These are phyloP conservation scores for Gymnopilus dilepis DNA, from an alignment of 768 basidiomycete genomes.

Conservation along the genomic window DNA sequence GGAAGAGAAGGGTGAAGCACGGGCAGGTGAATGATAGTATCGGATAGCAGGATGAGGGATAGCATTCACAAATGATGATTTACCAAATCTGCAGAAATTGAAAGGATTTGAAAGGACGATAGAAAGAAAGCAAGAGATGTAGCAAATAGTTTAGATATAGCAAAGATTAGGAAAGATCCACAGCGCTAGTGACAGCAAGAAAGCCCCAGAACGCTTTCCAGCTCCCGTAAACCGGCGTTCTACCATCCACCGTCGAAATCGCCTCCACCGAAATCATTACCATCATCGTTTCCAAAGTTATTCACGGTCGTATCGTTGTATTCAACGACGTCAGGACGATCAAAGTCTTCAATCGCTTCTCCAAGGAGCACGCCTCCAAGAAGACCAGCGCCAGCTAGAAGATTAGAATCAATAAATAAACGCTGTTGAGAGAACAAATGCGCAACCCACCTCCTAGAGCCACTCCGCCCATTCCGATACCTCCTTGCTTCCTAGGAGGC, in stretches of 20 bases:
- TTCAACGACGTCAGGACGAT: constrained; percentile 9
- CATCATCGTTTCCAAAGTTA: constrained; percentile 18
- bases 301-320: not conserved
- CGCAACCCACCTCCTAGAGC: constrained; percentile 48
- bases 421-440: not conserved
- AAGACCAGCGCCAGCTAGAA: constrained; percentile 65
- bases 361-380: constrained; percentile 64
- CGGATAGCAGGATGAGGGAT: no score
- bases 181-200: no score
- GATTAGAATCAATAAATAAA: constrained; percentile 6
- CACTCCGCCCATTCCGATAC: constrained; percentile 55
- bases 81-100: no score
- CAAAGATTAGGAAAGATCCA: no score
- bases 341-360: constrained; percentile 50
- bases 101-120: no score
- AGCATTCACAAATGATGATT: no score
- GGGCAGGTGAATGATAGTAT: no score
- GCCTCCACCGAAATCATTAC: constrained; percentile 26
- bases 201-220: no score
- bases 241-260: constrained; percentile 22
- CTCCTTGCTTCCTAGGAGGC: constrained; percentile 46
- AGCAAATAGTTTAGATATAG: no score
- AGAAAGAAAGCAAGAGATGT: no score
- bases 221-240: not conserved
- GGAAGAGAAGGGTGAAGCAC: no score